A percentile compares a stretch with the other conserved stretches of the same genome.
phyloP scores from a whole-genome alignment of 352 stramenopile genomes.

The Pythium chondricola region DNA sequence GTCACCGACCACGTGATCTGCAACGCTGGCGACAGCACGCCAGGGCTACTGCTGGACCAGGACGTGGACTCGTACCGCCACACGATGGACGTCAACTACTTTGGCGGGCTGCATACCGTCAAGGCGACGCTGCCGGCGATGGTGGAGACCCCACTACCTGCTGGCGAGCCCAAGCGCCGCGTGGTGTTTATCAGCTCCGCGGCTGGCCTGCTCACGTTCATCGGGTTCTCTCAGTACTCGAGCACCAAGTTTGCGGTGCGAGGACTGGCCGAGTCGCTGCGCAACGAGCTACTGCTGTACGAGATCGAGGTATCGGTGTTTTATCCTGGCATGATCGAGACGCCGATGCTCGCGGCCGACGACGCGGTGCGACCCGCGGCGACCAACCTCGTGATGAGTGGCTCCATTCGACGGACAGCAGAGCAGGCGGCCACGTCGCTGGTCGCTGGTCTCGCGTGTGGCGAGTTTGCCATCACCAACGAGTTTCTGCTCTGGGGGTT shows the following conservation, averaged over 20 bases:
- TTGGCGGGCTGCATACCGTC: constrained; percentile 46
- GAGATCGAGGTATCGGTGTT: constrained; percentile 80
- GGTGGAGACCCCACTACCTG: constrained; percentile 23
- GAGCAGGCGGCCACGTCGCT: constrained; percentile 41
- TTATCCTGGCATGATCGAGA: constrained; percentile 77
- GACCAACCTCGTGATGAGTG: constrained; percentile 7
- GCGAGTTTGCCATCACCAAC: constrained; percentile 60
- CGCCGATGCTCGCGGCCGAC: constrained; percentile 13
- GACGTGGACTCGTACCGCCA: constrained; percentile 30
- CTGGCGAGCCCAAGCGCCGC: constrained; percentile 22
- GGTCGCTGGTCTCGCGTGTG: constrained; percentile 39
- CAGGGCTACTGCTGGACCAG: constrained; percentile 53
- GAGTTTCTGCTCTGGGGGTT: constrained; percentile 42
- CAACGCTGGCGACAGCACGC: constrained; percentile 21
- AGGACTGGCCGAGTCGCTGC: constrained; percentile 88
- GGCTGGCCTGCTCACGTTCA: constrained; percentile 43
- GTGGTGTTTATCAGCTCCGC: constrained; percentile 58
- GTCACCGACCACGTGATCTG: constrained; percentile 61
- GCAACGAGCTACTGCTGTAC: constrained; percentile 65
- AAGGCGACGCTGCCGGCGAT: constrained; percentile 57
- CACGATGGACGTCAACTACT: constrained; percentile 57
- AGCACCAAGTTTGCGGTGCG: constrained; percentile 88
- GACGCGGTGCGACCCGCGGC: constrained; percentile 5
- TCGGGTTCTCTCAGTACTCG: constrained; percentile 87
- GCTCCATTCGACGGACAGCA: background rate